Percentiles rank a stretch among this genome's conserved stretches.
These are phyloP conservation scores for Graphilbum ipis-grandicollis DNA, from an alignment of 2,329 filamentous ascomycete genomes.

Conservation along the genomic window DNA sequence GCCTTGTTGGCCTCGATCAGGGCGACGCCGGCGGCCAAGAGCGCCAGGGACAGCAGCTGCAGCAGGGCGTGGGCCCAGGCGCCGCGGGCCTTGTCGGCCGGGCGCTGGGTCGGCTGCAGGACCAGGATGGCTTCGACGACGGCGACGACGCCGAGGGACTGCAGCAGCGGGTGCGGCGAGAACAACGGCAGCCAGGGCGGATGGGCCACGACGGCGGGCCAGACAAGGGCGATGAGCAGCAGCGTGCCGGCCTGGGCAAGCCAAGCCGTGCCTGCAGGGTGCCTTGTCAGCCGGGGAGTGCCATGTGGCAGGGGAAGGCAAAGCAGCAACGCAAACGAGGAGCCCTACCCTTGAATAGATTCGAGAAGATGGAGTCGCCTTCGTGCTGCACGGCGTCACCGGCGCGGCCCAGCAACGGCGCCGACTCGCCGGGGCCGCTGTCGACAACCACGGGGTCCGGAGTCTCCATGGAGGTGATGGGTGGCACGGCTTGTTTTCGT, in stretches of 20 bases:
- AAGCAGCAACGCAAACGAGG: not conserved
- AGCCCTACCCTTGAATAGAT: constrained; percentile 55
- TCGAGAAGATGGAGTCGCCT: constrained; percentile 45
- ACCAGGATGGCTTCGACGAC: constrained; percentile 67
- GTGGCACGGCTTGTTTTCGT: too few species aligned
- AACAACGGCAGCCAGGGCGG: constrained; percentile 52
- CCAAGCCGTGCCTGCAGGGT: constrained; percentile 48
- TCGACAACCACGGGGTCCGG: too few species aligned
- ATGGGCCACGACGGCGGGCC: constrained; percentile 57
- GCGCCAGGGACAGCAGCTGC: constrained; percentile 45
- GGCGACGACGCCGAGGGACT: constrained; percentile 50
- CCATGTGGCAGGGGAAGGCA: constrained; percentile 16
- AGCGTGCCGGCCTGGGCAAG: constrained; percentile 65
- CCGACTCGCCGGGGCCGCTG: constrained; percentile 30
- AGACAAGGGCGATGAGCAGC: constrained; percentile 60
- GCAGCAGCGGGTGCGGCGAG: constrained; percentile 67
- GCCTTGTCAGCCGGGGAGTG: too few species aligned
- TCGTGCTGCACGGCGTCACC: constrained; percentile 59
- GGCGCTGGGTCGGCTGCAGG: constrained; percentile 72
- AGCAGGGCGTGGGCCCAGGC: constrained; percentile 49
- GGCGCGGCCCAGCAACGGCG: constrained; percentile 52
- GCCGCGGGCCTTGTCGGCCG: constrained; percentile 50
- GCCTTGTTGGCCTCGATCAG: constrained; percentile 78
- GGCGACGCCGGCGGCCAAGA: constrained; percentile 46
- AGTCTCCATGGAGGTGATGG: too few species aligned